Evolutionary conservation across 129 eudicot genomes (phyloP).

Genomic region (Pseudognaphalium luteoalbum): DNA sequence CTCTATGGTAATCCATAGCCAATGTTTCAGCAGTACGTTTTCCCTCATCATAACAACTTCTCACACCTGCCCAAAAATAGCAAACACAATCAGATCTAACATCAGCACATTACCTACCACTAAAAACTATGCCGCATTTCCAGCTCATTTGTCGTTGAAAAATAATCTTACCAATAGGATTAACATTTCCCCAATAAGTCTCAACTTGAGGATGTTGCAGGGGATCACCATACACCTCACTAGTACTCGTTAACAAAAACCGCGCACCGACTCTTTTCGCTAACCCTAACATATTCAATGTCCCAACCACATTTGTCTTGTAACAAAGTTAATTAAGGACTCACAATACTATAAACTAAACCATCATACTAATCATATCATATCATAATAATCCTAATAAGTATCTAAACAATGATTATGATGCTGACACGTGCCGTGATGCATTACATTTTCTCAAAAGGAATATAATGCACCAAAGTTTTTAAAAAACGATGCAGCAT

Average conservation of each 20-base stretch:
- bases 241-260: conserved; percentile 45
- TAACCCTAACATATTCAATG: conserved; percentile 40
- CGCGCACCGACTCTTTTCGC: conserved; percentile 35
- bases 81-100: conserved; percentile 21
- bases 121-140: not conserved
- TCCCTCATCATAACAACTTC: conserved; percentile 97
- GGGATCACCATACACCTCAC: conserved; percentile 97
- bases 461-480: not conserved
- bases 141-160: not conserved
- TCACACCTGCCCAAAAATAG: conserved; percentile 67
- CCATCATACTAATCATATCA: not conserved
- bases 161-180: conserved; percentile 69
- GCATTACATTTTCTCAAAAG: not conserved
- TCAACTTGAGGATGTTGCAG: conserved; percentile 91
- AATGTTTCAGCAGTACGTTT: conserved; percentile 90
- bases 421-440: not conserved
- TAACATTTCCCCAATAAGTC: conserved; percentile 95
- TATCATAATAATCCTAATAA: too few species aligned
- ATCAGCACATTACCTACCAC: not conserved
- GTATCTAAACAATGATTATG: not conserved
- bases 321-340: conserved; percentile 22
- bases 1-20: conserved; percentile 93
- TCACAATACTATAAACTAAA: not conserved
- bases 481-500: not conserved
- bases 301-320: conserved; percentile 48